These are phyloP conservation scores for Mychonastes homosphaera DNA, from an alignment of 139 green algal genomes.

Conservation along the genomic window DNA sequence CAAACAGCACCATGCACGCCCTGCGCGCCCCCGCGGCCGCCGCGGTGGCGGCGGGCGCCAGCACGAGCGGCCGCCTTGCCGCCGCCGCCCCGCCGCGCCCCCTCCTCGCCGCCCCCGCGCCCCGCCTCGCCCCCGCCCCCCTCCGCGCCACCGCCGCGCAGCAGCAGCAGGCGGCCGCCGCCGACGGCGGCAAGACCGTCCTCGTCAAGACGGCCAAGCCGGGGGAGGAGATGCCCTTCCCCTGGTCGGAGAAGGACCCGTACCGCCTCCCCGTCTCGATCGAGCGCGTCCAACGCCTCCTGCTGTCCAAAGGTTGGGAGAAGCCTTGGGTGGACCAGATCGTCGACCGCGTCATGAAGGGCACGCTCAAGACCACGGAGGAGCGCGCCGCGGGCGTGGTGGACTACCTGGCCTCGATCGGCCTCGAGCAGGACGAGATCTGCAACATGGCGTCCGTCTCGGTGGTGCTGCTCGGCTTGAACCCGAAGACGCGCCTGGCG, in stretches of 20 bases:
- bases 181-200: conserved; percentile 27
- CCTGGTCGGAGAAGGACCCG: conserved; percentile 49
- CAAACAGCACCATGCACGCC: conserved; percentile 4
- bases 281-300: conserved; percentile 40
- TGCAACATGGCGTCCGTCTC: conserved; percentile 56
- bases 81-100: background rate
- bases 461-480: conserved; percentile 45
- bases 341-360: conserved; percentile 51
- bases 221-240: conserved; percentile 42
- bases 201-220: conserved; percentile 32
- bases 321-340: conserved; percentile 58
- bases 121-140: background rate
- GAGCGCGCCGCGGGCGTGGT: conserved; percentile 42
- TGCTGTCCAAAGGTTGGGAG: conserved; percentile 41
- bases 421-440: conserved; percentile 44
- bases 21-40: background rate
- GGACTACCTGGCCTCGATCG: conserved; percentile 32
- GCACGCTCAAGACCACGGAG: conserved; percentile 44
- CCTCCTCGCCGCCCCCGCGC: background rate
- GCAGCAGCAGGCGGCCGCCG: conserved; percentile 5
- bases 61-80: too few relatives aligned
- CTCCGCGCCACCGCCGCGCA: conserved; percentile 8
- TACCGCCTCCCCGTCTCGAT: conserved; percentile 48
- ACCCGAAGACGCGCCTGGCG: conserved; percentile 39
- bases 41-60: background rate